phyloP scores from a whole-genome alignment of 148 eudicot species.

The Vaccinium macrocarpon region DNA sequence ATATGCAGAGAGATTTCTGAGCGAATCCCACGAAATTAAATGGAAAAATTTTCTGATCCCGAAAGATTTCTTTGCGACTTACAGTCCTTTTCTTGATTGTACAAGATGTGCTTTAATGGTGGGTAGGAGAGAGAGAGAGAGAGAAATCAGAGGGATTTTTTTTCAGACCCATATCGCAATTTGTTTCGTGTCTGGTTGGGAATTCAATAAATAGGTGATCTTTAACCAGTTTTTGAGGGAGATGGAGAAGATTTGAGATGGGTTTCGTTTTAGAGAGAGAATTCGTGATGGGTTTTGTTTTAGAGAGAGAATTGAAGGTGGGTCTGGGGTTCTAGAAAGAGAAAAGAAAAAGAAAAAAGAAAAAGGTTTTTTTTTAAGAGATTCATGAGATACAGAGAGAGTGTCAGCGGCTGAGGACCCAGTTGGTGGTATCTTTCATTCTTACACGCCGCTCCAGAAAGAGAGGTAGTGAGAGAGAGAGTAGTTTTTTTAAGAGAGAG shows the following conservation, averaged over 20 bases:
- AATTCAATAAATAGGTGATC: neutral
- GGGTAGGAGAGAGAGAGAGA: neutral
- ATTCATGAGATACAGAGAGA: neutral
- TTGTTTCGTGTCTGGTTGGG: neutral
- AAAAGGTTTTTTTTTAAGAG: neutral
- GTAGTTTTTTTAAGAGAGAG: neutral
- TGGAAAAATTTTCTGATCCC: neutral
- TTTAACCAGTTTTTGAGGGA: too few relatives aligned
- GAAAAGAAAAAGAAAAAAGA: neutral
- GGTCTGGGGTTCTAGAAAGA: too few relatives aligned
- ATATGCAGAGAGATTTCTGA: conserved; percentile 29
- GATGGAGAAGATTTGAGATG: neutral
- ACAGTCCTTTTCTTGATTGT: conserved; percentile 12
- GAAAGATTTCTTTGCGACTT: conserved; percentile 12
- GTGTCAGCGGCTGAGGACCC: conserved; percentile 23
- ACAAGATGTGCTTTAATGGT: conserved; percentile 20
- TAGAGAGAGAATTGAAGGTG: neutral
- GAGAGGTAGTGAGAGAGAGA: conserved; percentile 14
- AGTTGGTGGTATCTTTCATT: conserved; percentile 1
- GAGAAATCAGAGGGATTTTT: conserved; percentile 10
- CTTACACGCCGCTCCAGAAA: conserved; percentile 37
- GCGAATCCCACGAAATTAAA: conserved; percentile 9
- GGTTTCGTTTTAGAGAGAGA: neutral
- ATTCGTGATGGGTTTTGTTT: neutral
- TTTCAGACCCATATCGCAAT: neutral